These are phyloP conservation scores for Gonapodya sp. DNA, from an alignment of 192 early-diverging fungal genomes.

Conservation along the genomic window DNA sequence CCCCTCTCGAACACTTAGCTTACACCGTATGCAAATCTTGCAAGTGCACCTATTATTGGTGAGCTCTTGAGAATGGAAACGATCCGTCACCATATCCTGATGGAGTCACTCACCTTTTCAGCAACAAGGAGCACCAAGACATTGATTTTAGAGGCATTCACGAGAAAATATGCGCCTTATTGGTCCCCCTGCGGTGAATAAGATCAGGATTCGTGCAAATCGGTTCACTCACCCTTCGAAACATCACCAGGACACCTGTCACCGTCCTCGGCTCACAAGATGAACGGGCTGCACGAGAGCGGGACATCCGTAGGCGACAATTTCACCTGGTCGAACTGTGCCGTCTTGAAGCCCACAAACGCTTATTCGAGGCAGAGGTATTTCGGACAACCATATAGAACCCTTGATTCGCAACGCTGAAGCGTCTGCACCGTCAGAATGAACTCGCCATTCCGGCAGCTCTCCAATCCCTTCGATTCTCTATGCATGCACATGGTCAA, in stretches of 20 bases:
- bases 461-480: constrained; percentile 43
- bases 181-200: constrained; percentile 36
- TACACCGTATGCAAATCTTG: constrained; percentile 47
- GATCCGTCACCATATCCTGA: not conserved
- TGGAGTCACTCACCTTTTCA: constrained; percentile 5
- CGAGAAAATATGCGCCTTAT: constrained; percentile 34
- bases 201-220: no score
- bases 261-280: constrained; percentile 45
- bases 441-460: constrained; percentile 51
- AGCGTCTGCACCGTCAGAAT: constrained; percentile 22
- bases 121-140: constrained; percentile 40
- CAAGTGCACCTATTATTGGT: constrained; percentile 49
- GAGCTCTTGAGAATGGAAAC: not conserved
- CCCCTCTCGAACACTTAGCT: constrained; percentile 16
- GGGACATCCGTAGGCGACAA: constrained; percentile 28
- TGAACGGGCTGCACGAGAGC: constrained; percentile 33
- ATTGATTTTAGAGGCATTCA: constrained; percentile 43
- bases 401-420: not conserved
- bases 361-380: constrained; percentile 45
- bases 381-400: not conserved
- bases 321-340: constrained; percentile 33
- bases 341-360: constrained; percentile 45
- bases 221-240: constrained; percentile 10
- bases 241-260: constrained; percentile 30
- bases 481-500: constrained; percentile 40